These are phyloP conservation scores for Colletotrichum sp. DNA, from an alignment of 2,329 filamentous ascomycete genomes.

Conservation along the genomic window DNA sequence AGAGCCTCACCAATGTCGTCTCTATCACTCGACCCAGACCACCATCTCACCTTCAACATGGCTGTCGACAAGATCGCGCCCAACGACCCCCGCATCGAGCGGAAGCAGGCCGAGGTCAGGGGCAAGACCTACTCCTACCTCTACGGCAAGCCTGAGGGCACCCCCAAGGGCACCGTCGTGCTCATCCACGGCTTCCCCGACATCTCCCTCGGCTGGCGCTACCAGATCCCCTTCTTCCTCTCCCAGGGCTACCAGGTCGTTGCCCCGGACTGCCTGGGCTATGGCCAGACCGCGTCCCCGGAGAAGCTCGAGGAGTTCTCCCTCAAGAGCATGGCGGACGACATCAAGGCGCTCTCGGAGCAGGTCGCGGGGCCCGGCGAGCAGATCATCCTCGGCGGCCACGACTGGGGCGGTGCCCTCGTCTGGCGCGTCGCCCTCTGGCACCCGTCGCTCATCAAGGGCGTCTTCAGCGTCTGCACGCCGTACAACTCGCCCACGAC, in stretches of 20 bases:
- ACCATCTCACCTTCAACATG: slow-evolving; percentile 41
- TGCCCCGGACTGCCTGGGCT: slow-evolving; percentile 86
- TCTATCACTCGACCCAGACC: background rate
- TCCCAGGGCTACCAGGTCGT: slow-evolving; percentile 79
- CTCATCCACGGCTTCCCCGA: slow-evolving; percentile 82
- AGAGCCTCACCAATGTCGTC: background rate
- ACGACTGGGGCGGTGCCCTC: slow-evolving; percentile 89
- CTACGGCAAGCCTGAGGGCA: slow-evolving; percentile 53
- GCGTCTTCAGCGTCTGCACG: slow-evolving; percentile 82
- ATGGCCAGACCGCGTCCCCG: slow-evolving; percentile 77
- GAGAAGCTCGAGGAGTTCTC: slow-evolving; percentile 57
- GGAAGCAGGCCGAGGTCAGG: slow-evolving; percentile 67
- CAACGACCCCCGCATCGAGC: slow-evolving; percentile 70
- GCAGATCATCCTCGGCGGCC: slow-evolving; percentile 81
- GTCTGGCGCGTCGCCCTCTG: slow-evolving; percentile 78
- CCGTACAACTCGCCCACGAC: slow-evolving; percentile 66
- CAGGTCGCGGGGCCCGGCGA: slow-evolving; percentile 49
- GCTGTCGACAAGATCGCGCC: slow-evolving; percentile 67
- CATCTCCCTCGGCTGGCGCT: slow-evolving; percentile 83
- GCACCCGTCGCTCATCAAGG: slow-evolving; percentile 74
- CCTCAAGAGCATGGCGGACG: slow-evolving; percentile 73
- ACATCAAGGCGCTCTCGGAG: slow-evolving; percentile 75
- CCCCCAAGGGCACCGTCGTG: slow-evolving; percentile 54
- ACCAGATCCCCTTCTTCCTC: slow-evolving; percentile 81
- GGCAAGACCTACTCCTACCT: slow-evolving; percentile 75